Percentiles rank a stretch among this genome's conserved stretches.
Evolutionary conservation across 1,139 yeast species (phyloP).

Genomic region (Pichia sp.): DNA sequence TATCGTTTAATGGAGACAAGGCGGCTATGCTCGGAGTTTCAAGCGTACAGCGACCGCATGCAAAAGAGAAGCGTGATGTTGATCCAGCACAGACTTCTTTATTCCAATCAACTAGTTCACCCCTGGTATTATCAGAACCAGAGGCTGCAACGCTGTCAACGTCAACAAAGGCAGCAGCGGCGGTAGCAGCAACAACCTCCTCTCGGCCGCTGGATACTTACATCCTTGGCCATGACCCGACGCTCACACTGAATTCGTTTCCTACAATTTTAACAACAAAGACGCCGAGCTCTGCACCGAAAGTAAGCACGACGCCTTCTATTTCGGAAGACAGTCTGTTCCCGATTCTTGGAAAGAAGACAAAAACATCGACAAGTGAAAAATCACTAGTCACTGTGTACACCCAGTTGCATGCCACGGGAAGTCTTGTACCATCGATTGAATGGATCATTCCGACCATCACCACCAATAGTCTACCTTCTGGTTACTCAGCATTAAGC

Average conservation of each 20-base stretch:
- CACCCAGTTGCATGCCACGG: conserved; percentile 2
- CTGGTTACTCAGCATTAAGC: background rate
- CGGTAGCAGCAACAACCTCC: background rate
- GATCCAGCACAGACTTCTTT: background rate
- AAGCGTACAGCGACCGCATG: background rate
- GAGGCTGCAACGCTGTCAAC: background rate
- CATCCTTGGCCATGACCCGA: background rate
- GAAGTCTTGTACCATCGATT: background rate
- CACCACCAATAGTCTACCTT: conserved; percentile 12
- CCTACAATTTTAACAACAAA: background rate
- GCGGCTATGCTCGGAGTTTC: background rate
- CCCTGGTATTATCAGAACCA: background rate
- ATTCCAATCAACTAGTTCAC: background rate
- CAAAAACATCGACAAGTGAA: background rate
- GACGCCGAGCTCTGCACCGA: background rate
- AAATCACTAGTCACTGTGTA: background rate
- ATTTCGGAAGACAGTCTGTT: background rate
- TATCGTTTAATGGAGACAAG: background rate
- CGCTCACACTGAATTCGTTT: background rate
- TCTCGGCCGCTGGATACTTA: background rate
- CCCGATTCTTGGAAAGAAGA: background rate
- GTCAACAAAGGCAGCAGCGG: background rate
- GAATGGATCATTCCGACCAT: conserved; percentile 11
- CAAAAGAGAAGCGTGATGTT: background rate
- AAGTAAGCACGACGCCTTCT: background rate